phyloP scores from a whole-genome alignment of 139 green algal species.

The Trebouxia sp. region DNA sequence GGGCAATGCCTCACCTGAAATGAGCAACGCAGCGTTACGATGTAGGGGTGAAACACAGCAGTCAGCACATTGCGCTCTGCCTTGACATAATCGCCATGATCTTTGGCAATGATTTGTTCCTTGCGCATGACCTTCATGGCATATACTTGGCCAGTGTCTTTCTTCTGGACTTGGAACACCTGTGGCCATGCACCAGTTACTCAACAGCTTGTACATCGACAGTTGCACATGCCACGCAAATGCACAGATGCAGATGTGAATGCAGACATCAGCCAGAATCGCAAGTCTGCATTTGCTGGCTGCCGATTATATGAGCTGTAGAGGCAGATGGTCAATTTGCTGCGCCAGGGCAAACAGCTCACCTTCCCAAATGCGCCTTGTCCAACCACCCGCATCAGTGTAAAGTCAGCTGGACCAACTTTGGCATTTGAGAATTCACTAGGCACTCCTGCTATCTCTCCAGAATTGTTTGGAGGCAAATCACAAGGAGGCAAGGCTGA shows the following conservation, averaged over 20 bases:
- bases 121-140: conserved; percentile 97
- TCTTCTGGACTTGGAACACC: conserved; percentile 80
- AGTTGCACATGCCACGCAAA: not conserved
- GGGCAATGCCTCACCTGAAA: conserved; percentile 75
- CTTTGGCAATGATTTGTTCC: conserved; percentile 86
- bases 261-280: not conserved
- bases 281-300: not conserved
- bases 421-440: conserved; percentile 33
- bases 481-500: conserved; percentile 19
- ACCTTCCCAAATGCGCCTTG: conserved; percentile 97
- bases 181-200: conserved; percentile 30
- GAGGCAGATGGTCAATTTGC: not conserved
- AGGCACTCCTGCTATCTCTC: conserved; percentile 15
- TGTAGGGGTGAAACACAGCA: conserved; percentile 92
- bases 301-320: not conserved
- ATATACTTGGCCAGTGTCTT: conserved; percentile 66
- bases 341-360: not conserved
- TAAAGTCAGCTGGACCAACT: conserved; percentile 86
- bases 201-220: not conserved
- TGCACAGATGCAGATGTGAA: not conserved
- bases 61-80: conserved; percentile 93
- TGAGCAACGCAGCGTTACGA: conserved; percentile 91
- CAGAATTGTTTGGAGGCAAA: not conserved
- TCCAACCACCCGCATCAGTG: conserved; percentile 91
- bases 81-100: conserved; percentile 90